Evolutionary conservation across 495 filamentous ascomycete species (phyloP).

Genomic region (Daldinia childiae): DNA sequence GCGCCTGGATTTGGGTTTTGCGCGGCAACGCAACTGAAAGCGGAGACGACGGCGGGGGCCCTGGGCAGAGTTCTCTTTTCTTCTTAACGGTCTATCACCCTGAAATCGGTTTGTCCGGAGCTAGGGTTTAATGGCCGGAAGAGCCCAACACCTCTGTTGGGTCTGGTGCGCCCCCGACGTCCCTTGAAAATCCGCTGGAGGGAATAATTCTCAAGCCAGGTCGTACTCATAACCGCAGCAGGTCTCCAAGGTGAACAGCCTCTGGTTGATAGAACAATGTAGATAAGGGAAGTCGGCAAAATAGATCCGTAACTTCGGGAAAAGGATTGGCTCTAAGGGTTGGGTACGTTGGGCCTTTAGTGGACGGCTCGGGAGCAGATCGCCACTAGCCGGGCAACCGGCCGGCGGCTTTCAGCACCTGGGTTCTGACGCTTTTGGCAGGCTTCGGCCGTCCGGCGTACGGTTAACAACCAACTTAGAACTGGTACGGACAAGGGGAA

Average conservation of each 20-base stretch:
- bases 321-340: conserved; percentile 16
- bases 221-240: conserved; percentile 15
- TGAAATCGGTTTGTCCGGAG: conserved; percentile 15
- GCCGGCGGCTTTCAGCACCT: conserved; percentile 13
- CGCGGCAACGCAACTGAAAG: conserved; percentile 15
- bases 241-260: conserved; percentile 15
- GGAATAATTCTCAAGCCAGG: conserved; percentile 16
- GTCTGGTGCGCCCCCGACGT: conserved; percentile 12
- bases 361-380: conserved; percentile 10
- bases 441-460: conserved; percentile 12
- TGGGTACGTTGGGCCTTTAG: conserved; percentile 11
- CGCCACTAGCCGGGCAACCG: conserved; percentile 12
- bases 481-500: conserved; percentile 14
- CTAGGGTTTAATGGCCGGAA: conserved; percentile 14
- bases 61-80: conserved; percentile 14
- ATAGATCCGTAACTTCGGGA: conserved; percentile 16
- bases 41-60: conserved; percentile 12
- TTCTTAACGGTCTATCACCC: conserved; percentile 16
- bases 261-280: conserved; percentile 16
- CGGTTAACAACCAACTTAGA: conserved; percentile 16
- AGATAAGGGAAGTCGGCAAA: conserved; percentile 16
- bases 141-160: conserved; percentile 15
- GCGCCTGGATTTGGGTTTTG: conserved; percentile 14
- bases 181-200: conserved; percentile 14
- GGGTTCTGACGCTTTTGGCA: conserved; percentile 5